Conservation (phyloP, 116 monocot species). For the Papilionanthe hybrid region DNA sequence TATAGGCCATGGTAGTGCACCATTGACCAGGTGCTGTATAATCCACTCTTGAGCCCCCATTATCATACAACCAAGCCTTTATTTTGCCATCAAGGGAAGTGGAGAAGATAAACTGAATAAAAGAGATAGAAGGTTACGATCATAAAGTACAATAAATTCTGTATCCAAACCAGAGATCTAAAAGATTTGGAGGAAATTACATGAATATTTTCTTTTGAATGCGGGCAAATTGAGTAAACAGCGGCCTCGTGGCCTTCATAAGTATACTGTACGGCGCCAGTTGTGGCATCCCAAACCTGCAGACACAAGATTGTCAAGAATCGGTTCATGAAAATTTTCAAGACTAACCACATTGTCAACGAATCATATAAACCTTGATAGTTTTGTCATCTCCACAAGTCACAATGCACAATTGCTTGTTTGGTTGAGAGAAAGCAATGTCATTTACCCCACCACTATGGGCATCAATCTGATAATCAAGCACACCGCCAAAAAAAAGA, state of each 20-base stretch:
- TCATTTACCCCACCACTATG: conserved; percentile 48
- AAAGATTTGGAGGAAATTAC: conserved; percentile 15
- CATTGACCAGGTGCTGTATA: conserved; percentile 42
- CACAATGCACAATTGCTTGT: conserved; percentile 16
- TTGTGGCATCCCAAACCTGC: conserved; percentile 48
- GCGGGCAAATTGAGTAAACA: conserved; percentile 53
- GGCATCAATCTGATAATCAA: conserved; percentile 33
- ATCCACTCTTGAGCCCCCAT: conserved; percentile 35
- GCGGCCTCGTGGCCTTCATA: conserved; percentile 52
- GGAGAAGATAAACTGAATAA: conserved; percentile 42
- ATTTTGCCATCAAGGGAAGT: conserved; percentile 55
- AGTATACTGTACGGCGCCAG: conserved; percentile 32
- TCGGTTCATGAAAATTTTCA: background rate
- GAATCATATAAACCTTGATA: conserved; percentile 21
- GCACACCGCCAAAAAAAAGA: background rate
- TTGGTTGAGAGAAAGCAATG: conserved; percentile 31
- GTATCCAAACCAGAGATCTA: background rate
- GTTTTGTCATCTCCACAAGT: conserved; percentile 42
- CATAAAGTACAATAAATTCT: background rate
- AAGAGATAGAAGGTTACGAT: background rate
- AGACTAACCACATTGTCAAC: background rate
- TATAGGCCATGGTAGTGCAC: conserved; percentile 57
- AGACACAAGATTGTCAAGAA: conserved; percentile 9
- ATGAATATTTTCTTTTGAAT: conserved; percentile 44
- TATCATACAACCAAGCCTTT: conserved; percentile 57